Conservation (phyloP, 2,329 filamentous ascomycete species). For the Trichoderma endophyticum region DNA sequence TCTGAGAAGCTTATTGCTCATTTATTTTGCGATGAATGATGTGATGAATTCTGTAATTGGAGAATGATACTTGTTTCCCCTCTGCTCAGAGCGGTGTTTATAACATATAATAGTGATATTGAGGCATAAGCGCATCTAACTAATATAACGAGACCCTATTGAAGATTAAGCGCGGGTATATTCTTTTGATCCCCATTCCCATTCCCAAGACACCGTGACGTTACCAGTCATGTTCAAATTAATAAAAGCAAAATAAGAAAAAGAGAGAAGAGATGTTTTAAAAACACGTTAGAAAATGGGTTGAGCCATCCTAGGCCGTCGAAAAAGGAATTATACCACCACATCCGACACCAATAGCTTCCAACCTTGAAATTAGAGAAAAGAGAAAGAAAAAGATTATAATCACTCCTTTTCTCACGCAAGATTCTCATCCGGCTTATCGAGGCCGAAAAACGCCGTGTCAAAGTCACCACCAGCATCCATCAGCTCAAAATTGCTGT, state of each 20-base stretch:
- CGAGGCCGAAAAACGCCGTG: constrained; percentile 44
- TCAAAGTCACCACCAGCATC: constrained; percentile 46
- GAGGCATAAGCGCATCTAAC: neutral
- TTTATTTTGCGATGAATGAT: neutral
- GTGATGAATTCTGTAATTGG: no score
- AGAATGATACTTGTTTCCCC: neutral
- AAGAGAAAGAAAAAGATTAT: neutral
- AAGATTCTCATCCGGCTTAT: constrained; percentile 24
- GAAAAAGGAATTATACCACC: neutral
- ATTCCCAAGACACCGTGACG: neutral
- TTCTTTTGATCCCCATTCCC: neutral
- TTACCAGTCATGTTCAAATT: neutral
- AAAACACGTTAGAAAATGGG: neutral
- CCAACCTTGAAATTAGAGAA: neutral
- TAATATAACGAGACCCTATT: neutral
- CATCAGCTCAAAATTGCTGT: constrained; percentile 39
- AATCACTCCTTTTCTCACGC: constrained; percentile 10
- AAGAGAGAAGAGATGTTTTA: neutral
- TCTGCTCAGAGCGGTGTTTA: neutral
- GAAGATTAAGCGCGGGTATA: neutral
- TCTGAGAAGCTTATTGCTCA: neutral
- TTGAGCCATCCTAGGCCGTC: neutral
- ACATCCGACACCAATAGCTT: neutral
- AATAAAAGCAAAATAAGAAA: neutral
- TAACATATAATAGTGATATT: neutral